Evolutionary conservation across 2,329 filamentous ascomycete genomes (phyloP), one percentile per base, ranked within the genome.

Genomic region (Leptographium radiaticola): DNA sequence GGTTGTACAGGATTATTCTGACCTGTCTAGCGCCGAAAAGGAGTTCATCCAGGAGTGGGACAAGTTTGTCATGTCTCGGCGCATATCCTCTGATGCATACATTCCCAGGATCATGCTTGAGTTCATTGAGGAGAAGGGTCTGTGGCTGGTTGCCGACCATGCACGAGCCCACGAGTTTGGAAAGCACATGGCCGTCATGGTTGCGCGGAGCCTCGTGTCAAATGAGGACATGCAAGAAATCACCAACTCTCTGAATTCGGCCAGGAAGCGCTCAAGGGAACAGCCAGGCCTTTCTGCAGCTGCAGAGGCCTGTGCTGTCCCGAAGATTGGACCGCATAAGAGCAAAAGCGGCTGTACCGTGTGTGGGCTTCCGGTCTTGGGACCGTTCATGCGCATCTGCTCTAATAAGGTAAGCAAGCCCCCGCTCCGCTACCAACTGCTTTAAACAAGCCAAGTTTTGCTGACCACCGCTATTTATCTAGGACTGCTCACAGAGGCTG

Each of bases 31-130:
- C 3, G 67, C 71, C 16, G 78, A 82, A 60, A 78, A 76, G 62
- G 77, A 80, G 57, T 81, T 76, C 55, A 76, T 81, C 53, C 70
- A 71, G 59, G 74, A 76, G 57, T 82, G 78, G 78, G 77, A 81
- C 56, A 69, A 71, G 1, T 80, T 75, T 59, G 73, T 79, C 48
- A 70, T 77, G 10, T 67, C 67, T 46, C 71, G 75, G 59, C 73
- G 71, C 53, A 65, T 80, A 48, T 75, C 74, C 6, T 75, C 76
- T 6, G 71, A 71, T 34, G 71, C 73, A 4, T 79, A 76, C 59
- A 68, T 81, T 13, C 70, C 76, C 12, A 70, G 70, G 4, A 69
- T 72, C 18, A 79, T 79, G 67, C 61, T 77, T 44, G 68, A 67
- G 30, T 82, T 81, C 61, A 66, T 77, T 42, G 65, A 68, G 51